Base-by-base conservation (phyloP, 2,329 filamentous ascomycete species). In the Penicillium sp. region DNA sequence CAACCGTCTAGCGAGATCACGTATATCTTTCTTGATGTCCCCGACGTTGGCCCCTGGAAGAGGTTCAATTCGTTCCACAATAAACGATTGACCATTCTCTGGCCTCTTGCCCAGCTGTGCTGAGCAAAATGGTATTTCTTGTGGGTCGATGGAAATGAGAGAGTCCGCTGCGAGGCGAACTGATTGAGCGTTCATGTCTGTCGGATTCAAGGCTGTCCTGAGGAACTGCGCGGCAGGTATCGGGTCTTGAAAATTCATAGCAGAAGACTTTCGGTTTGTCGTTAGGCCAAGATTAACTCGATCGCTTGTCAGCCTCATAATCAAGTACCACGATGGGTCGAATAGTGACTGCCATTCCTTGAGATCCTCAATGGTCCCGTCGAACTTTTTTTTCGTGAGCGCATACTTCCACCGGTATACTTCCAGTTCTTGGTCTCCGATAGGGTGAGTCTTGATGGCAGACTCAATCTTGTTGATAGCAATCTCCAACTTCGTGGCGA, bases 341-440 rank as follows among this genome's bases (percentile, higher is more conserved):
- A 46, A 46, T n/a, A 39, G 17, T 32, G 34, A 13, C 28, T 32
- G 35, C 44, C 44, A 46, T 17, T 46, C 34, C 32, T 32, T 24
- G 8, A 40, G 24, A 17, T 40, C 44, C n/a, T 45, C 43, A 15
- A 45, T 17, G 7, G 43, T 26, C 13, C 22, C 28, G 17, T 45
- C 33, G 13, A 45, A 38, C 47, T 49, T 53, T 43, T 53, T 40
- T 45, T 41, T 57, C 22, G 31, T 47, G 31, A 22, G 21, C 29
- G 21, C 24, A 43, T 43, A 34, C 9, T 43, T 34, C 31, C 19
- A 43, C 17, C 33, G 43, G 21, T 17, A 24, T 13, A 45, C 13
- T 19, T 29, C 22, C 6, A 38, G 2, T 13, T 37, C 24, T 37
- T 28, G n/a, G 12, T 45, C 13, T 13, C 33, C 33, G 5, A 7